phyloP scores from a whole-genome alignment of 192 early-diverging fungal genomes.

The Spizellomyces punctatus region DNA sequence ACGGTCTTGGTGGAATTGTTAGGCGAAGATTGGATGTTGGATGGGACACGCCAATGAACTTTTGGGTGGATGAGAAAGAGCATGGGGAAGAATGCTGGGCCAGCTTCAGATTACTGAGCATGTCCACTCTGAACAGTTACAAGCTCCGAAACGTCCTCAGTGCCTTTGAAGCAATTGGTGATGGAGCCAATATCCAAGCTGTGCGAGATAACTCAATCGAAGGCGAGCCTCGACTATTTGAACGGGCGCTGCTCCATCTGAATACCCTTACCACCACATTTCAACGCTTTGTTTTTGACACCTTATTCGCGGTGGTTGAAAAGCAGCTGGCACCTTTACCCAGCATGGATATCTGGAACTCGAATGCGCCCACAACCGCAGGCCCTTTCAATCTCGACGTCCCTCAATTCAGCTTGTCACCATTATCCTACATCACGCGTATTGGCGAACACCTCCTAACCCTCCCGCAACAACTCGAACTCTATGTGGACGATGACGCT shows the following conservation, averaged over 20 bases:
- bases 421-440: constrained; percentile 67
- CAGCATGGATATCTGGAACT: constrained; percentile 46
- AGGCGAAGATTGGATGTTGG: not conserved
- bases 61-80: constrained; percentile 24
- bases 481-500: constrained; percentile 57
- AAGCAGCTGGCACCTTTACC: constrained; percentile 48
- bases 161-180: not conserved
- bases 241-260: not conserved
- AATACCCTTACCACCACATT: constrained; percentile 38
- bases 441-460: constrained; percentile 69
- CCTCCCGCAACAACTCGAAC: constrained; percentile 71
- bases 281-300: constrained; percentile 62
- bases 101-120: constrained; percentile 43
- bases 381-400: constrained; percentile 38
- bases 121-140: constrained; percentile 60
- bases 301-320: constrained; percentile 54
- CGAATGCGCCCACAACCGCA: constrained; percentile 21
- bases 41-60: constrained; percentile 5
- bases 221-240: not conserved
- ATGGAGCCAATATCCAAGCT: not conserved
- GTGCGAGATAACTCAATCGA: not conserved
- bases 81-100: constrained; percentile 38
- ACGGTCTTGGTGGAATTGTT: constrained; percentile 9
- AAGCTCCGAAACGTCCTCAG: constrained; percentile 37
- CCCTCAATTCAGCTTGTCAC: constrained; percentile 68